Percentiles rank a stretch among this genome's conserved stretches.
phyloP scores from a whole-genome alignment of 2,329 filamentous ascomycete genomes.

The Neobulgaria alba region DNA sequence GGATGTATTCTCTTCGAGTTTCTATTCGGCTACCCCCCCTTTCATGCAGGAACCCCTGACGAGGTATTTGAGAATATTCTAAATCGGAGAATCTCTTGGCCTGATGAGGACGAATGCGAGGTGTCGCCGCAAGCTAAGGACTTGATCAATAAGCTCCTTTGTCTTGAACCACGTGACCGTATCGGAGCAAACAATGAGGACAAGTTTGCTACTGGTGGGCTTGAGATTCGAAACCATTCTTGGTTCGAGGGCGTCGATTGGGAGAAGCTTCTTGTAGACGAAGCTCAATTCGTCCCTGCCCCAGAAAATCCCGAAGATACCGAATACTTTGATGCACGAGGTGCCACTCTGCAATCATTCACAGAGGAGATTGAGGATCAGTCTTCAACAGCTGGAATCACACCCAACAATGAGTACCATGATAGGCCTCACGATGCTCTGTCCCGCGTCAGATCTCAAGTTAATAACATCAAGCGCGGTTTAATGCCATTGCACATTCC shows the following conservation, averaged over 20 bases:
- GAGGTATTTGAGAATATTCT: slow-evolving; percentile 96
- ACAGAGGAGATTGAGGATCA: slow-evolving; percentile 92
- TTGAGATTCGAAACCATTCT: slow-evolving; percentile 79
- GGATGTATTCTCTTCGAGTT: slow-evolving; percentile 98
- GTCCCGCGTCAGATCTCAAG: slow-evolving; percentile 78
- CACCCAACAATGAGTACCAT: slow-evolving; percentile 66
- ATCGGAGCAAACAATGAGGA: slow-evolving; percentile 81
- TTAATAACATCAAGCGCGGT: slow-evolving; percentile 79
- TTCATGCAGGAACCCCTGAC: slow-evolving; percentile 83
- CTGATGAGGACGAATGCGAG: slow-evolving; percentile 68
- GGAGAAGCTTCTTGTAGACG: slow-evolving; percentile 86
- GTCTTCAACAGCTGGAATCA: slow-evolving; percentile 59
- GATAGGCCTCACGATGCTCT: slow-evolving; percentile 93
- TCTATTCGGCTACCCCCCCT: slow-evolving; percentile 85
- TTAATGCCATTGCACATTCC: slow-evolving; percentile 95
- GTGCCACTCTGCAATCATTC: slow-evolving; percentile 86
- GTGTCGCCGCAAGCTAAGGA: slow-evolving; percentile 86
- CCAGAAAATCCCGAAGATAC: slow-evolving; percentile 94
- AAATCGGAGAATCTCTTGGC: slow-evolving; percentile 84
- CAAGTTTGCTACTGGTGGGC: slow-evolving; percentile 73
- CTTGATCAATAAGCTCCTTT: slow-evolving; percentile 86
- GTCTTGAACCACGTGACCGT: slow-evolving; percentile 70
- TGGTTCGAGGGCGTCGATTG: slow-evolving; percentile 88
- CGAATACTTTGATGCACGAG: slow-evolving; percentile 91
- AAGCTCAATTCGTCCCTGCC: slow-evolving; percentile 89